phyloP scores from a whole-genome alignment of 1,139 yeast genomes.

The Petasospora fabianii region DNA sequence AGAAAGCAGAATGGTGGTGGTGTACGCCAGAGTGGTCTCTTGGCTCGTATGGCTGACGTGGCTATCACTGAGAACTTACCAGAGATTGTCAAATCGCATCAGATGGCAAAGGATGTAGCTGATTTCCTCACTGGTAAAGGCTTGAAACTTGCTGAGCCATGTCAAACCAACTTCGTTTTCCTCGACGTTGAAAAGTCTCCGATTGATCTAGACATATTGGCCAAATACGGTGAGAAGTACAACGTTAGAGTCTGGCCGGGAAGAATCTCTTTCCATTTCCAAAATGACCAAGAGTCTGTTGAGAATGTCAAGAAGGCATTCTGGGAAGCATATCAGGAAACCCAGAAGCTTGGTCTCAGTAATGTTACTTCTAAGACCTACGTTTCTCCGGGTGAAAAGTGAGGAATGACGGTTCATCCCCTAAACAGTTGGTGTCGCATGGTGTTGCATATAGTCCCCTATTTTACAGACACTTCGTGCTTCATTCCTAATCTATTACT shows the following conservation, averaged over 20 bases:
- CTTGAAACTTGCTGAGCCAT: slow-evolving; percentile 66
- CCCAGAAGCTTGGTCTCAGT: no score
- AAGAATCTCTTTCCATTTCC: slow-evolving; percentile 84
- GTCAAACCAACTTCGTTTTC: slow-evolving; percentile 84
- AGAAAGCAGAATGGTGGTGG: slow-evolving; percentile 96
- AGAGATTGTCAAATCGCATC: slow-evolving; percentile 55
- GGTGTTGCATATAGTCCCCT: no score
- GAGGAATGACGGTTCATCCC: no score
- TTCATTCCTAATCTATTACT: no score
- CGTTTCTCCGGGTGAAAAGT: no score
- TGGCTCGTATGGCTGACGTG: slow-evolving; percentile 74
- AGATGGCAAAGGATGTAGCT: slow-evolving; percentile 65
- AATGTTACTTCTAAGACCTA: no score
- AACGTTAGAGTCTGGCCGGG: slow-evolving; percentile 70
- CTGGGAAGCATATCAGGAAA: slow-evolving; percentile 51
- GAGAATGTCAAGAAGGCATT: slow-evolving; percentile 62
- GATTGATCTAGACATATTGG: slow-evolving; percentile 56
- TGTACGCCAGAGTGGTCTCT: slow-evolving; percentile 82
- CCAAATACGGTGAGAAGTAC: slow-evolving; percentile 53
- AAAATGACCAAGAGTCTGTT: slow-evolving; percentile 61
- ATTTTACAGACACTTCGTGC: no score
- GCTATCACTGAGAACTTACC: slow-evolving; percentile 75
- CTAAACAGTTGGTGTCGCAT: no score
- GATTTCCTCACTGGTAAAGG: slow-evolving; percentile 51
- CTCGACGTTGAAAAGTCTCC: slow-evolving; percentile 58